A percentile compares a stretch with the other conserved stretches of the same genome.
These are phyloP conservation scores for Galerina sulciceps DNA, from an alignment of 768 basidiomycete species.

Conservation along the genomic window DNA sequence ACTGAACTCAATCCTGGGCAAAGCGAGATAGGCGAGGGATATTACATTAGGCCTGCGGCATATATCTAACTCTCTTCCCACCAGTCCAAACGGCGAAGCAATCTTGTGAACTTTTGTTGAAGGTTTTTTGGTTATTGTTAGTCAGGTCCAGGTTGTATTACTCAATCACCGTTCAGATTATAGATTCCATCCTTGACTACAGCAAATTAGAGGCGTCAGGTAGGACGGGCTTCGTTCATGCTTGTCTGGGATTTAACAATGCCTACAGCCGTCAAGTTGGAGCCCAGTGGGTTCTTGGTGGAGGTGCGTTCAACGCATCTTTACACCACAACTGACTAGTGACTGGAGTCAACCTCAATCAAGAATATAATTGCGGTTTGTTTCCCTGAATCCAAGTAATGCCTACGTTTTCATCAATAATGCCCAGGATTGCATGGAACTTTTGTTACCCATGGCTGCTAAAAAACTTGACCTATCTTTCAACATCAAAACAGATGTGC, in stretches of 20 bases:
- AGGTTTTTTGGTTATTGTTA: slow-evolving; percentile 39
- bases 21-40: slow-evolving; percentile 61
- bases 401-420: slow-evolving; percentile 2
- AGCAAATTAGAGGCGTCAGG: slow-evolving; percentile 81
- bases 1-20: slow-evolving; percentile 73
- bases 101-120: slow-evolving; percentile 74
- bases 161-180: slow-evolving; percentile 50
- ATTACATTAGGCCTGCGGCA: neutral
- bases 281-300: slow-evolving; percentile 66
- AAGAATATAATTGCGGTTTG: slow-evolving; percentile 70
- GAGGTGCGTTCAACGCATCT: slow-evolving; percentile 44
- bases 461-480: slow-evolving; percentile 76
- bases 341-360: neutral
- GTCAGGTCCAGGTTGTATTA: slow-evolving; percentile 6
- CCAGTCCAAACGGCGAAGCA: slow-evolving; percentile 79
- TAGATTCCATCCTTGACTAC: slow-evolving; percentile 80
- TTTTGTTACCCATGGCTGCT: slow-evolving; percentile 74
- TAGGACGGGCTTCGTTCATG: slow-evolving; percentile 20
- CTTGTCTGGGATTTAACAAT: neutral
- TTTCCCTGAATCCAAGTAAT: neutral
- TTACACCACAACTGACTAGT: neutral
- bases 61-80: neutral
- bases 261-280: slow-evolving; percentile 65
- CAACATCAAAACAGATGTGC: slow-evolving; percentile 70
- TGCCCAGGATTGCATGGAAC: slow-evolving; percentile 73